Evolutionary conservation across 139 green algal species (phyloP), one percentile per base, ranked within the genome.

Genomic region (Astrephomene gubernaculifera): DNA sequence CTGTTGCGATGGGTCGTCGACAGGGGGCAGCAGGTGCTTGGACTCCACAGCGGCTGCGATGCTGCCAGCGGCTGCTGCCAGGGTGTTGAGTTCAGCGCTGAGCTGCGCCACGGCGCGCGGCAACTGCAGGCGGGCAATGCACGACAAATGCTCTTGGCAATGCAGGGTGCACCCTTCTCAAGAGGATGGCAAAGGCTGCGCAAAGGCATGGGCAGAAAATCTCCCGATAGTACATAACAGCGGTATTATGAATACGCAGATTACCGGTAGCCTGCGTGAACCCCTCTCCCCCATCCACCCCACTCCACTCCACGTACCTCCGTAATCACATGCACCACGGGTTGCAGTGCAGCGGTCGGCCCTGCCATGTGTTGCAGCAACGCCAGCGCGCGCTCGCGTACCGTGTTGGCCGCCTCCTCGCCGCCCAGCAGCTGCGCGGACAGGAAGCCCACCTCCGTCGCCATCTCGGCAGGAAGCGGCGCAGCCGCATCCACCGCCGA

Each of bases 1-100:
- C 65, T 78, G 10, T n/a, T 71, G 60, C 53, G 49, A 39, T 39
- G 39, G 19, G 69, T 85, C 61, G 1, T 36, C 68, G 54, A 64
- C 3, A 1, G 73, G 43, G 0, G 76, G 76, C 60, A 84, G 41
- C 61, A 84, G 5, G 78, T 92, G 88, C 71, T 92, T 88, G 49
- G 81, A 89, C 68, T 92, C 85, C 33, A 94, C 87, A 22, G 89
- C 87, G 2, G 82, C 82, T 10, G 91, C 86, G 21, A 94, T 89
- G 72, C 61, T 89, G 36, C 64, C 78, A 9, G 91, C 88, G 52
- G 91, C 89, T n/a, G 69, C 45, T 12, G 80, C 79, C 49, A 94
- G 71, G 27, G 45, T 73, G 44, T 86, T 83, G 19, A 94, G 61
- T 61, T 91, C 89, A 2, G 24, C n/a, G 41, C 33, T 27, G 33